Evolutionary conservation across 495 filamentous ascomycete genomes (phyloP).

Genomic region (Hypomontagnella monticulosa): DNA sequence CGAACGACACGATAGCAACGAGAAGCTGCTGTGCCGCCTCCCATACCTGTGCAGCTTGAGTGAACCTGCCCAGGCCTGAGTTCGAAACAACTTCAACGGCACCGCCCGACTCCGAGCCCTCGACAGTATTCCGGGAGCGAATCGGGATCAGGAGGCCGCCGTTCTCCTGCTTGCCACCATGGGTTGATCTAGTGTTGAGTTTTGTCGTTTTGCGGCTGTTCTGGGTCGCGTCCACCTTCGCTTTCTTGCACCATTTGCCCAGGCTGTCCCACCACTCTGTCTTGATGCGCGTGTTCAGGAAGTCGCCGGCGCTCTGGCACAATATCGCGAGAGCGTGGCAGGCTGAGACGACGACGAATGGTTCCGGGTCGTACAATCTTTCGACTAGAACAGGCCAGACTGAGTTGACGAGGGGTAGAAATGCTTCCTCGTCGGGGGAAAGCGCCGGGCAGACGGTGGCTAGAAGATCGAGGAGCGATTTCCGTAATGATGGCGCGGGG

Average conservation of each 20-base stretch:
- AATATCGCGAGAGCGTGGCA: constrained; percentile 71
- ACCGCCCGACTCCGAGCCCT: constrained; percentile 20
- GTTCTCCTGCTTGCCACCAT: constrained; percentile 30
- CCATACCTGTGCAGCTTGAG: constrained; percentile 66
- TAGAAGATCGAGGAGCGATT: constrained; percentile 78
- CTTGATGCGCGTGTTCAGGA: constrained; percentile 75
- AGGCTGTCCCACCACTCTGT: constrained; percentile 70
- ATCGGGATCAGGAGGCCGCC: constrained; percentile 45
- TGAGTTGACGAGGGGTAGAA: constrained; percentile 87
- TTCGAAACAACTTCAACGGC: constrained; percentile 13
- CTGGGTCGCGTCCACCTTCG: constrained; percentile 44
- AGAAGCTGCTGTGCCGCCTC: constrained; percentile 66
- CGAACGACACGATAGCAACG: constrained; percentile 61
- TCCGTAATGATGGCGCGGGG: constrained; percentile 78
- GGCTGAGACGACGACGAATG: constrained; percentile 75
- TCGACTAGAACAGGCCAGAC: constrained; percentile 83
- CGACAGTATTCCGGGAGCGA: constrained; percentile 22
- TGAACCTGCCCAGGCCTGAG: constrained; percentile 58
- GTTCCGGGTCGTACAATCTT: constrained; percentile 77
- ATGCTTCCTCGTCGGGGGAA: constrained; percentile 76
- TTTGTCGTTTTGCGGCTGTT: constrained; percentile 50
- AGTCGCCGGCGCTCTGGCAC: constrained; percentile 76
- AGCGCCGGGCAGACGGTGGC: constrained; percentile 73
- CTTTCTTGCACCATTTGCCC: constrained; percentile 51
- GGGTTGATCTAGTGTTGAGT: constrained; percentile 42